Percentiles rank a stretch among this genome's conserved stretches.
Conservation (phyloP, 2,329 filamentous ascomycete genomes). For the Fusarium sp. region DNA sequence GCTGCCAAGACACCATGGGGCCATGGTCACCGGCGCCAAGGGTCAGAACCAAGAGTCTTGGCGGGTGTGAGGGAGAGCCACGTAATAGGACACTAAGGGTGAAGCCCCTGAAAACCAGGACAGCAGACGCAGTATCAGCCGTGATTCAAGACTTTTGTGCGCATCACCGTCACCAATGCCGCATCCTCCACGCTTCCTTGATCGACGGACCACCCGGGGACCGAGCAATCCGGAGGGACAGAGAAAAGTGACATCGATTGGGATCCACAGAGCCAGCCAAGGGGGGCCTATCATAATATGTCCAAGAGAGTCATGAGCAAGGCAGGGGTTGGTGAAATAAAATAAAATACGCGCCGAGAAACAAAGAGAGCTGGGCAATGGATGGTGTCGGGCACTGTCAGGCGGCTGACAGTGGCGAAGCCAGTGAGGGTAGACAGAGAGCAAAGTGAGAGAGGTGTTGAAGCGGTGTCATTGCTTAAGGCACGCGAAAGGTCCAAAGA, state of each 20-base stretch:
- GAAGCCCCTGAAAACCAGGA: neutral
- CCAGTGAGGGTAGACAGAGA: neutral
- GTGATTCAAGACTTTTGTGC: neutral
- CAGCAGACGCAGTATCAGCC: neutral
- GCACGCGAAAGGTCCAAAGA: neutral
- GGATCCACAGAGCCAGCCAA: neutral
- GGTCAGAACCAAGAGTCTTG: slow-evolving; percentile 20
- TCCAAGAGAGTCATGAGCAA: neutral
- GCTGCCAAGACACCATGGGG: slow-evolving; percentile 23
- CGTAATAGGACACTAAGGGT: slow-evolving; percentile 21
- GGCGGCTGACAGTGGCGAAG: neutral
- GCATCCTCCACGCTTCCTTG: too few relatives aligned
- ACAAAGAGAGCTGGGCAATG: neutral
- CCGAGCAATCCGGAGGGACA: neutral
- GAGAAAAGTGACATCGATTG: neutral
- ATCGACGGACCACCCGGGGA: neutral
- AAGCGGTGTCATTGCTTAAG: neutral
- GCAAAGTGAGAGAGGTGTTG: neutral
- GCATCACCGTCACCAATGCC: slow-evolving; percentile 1
- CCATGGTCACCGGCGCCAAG: slow-evolving; percentile 16
- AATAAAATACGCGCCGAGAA: neutral
- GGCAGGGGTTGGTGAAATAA: neutral
- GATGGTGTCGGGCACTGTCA: neutral
- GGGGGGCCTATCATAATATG: neutral
- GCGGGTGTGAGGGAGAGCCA: slow-evolving; percentile 21